Base-by-base conservation (phyloP, 2,329 filamentous ascomycete genomes). In the Arthrobotrys iridis region DNA sequence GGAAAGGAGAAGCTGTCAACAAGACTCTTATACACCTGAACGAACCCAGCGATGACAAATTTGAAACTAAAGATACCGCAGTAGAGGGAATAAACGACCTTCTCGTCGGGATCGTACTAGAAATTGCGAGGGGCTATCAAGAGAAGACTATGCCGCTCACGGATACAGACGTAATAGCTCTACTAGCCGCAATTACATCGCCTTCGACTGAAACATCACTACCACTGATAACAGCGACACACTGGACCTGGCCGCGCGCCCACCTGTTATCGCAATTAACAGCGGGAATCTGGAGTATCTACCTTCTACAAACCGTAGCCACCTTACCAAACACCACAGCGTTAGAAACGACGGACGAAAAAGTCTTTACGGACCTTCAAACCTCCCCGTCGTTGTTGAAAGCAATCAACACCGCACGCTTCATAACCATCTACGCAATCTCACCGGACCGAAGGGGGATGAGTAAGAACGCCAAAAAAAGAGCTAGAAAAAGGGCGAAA, bases 201-300 rank as follows among this genome's bases (percentile, higher is more conserved):
- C 13, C 46, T 11, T 11, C 50, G 2, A 48, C 33, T 2, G 11
- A 30, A 15, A 10, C 4, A 15, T 22, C 15, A 24, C 5, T 26
- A 43, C 43, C 35, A 2, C 8, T 18, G 1, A 30, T 63, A 4
- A 33, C 33, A 11, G n/a, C 33, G 5, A 52, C 30, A 10, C 20
- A 58, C 2, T 74, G 70, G 70, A 74, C 55, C 1, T 74, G 70
- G 70, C 45, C 62, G 4, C 41, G 70, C 2, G 41, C 52, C 1
- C 70, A 74, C 15, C 8, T 74, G 5, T 30, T 66, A 5, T 46
- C 70, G 4, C 70, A 74, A 18, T 4, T 74, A 2, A 40, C 20
- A 10, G 70, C 70, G 2, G 70, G 70, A 2, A 4, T 46, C 1
- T 74, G 63, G 62, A 60, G 59, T 37, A 10, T 74, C 4, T 58